These are phyloP conservation scores for Claviceps spartinae DNA, from an alignment of 2,329 filamentous ascomycete genomes.

Conservation along the genomic window DNA sequence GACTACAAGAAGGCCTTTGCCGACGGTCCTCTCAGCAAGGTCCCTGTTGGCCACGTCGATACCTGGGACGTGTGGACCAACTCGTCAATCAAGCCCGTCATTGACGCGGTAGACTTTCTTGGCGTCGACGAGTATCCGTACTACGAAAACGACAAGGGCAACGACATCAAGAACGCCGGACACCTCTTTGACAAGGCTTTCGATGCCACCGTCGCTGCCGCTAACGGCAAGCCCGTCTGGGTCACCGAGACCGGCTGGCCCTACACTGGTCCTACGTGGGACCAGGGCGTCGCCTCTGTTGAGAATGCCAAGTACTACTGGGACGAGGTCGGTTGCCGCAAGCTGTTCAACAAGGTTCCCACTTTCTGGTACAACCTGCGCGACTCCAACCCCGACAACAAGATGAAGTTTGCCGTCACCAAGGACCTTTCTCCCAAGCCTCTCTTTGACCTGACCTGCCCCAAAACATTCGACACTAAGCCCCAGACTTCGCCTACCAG, in stretches of 20 bases:
- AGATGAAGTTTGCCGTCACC: constrained; percentile 44
- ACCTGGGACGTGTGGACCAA: constrained; percentile 54
- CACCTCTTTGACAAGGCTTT: constrained; percentile 40
- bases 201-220: constrained; percentile 29
- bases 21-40: constrained; percentile 26
- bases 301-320: constrained; percentile 52
- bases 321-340: constrained; percentile 45
- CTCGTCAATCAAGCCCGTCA: constrained; percentile 42
- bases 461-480: constrained; percentile 25
- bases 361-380: constrained; percentile 51
- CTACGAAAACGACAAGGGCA: constrained; percentile 44
- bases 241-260: constrained; percentile 57
- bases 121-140: constrained; percentile 55
- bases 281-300: constrained; percentile 39
- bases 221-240: constrained; percentile 42
- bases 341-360: constrained; percentile 39
- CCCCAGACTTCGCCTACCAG: constrained; percentile 10
- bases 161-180: constrained; percentile 40
- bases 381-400: constrained; percentile 46
- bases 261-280: constrained; percentile 36
- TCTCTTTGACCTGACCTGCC: constrained; percentile 40
- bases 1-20: constrained; percentile 47
- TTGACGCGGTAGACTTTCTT: constrained; percentile 50
- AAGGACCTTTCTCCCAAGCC: constrained; percentile 37
- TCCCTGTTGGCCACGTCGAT: constrained; percentile 52